Base-by-base conservation (phyloP, 495 filamentous ascomycete genomes). In the Talaromyces thailandensis region DNA sequence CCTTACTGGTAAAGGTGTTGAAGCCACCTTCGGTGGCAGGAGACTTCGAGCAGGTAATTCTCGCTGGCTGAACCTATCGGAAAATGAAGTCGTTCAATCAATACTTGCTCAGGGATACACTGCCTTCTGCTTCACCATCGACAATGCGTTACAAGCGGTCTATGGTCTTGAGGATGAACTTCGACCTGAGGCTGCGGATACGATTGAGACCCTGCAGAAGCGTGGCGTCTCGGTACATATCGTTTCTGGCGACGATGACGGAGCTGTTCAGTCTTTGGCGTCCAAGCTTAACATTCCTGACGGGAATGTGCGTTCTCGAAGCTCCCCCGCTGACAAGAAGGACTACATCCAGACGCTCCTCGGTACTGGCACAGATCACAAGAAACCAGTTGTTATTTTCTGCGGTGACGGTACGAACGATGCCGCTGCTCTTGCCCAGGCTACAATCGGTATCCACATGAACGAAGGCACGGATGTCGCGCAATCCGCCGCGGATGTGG, bases 371-470 rank as follows among this genome's bases (percentile, higher is more conserved):
- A 35, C 23, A 11, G 9, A 26, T 60, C 67, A 58, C 59, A 69
- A 72, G 56, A 43, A 14, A 4, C 37, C 70, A 9, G 63, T 79
- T 3, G 79, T 91, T 26, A 63, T 92, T 23, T 92, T 93, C 72
- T 80, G 81, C 65, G 90, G 90, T 50, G 90, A 94, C 66, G 90
- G 90, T 7, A 90, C 88, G 4, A 94, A 94, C 71, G 90, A 93
- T 69, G 88, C 90, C 0, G 77, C 86, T 14, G 89, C 90, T 2
- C 79, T 94, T 6, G 82, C 87, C 3, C 81, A 84, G 65, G 88
- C 90, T n/a, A 83, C 82, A 28, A 83, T 94, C 64, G 90, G 90
- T 53, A 71, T 92, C 3, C 87, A 90, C 65, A 81, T 89, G 64
- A 82, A 82, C 69, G 65, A 70, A 63, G 82, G 82, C 26, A 85